Conservation (phyloP, 2,329 filamentous ascomycete species). For the Botryotinia narcissicola region DNA sequence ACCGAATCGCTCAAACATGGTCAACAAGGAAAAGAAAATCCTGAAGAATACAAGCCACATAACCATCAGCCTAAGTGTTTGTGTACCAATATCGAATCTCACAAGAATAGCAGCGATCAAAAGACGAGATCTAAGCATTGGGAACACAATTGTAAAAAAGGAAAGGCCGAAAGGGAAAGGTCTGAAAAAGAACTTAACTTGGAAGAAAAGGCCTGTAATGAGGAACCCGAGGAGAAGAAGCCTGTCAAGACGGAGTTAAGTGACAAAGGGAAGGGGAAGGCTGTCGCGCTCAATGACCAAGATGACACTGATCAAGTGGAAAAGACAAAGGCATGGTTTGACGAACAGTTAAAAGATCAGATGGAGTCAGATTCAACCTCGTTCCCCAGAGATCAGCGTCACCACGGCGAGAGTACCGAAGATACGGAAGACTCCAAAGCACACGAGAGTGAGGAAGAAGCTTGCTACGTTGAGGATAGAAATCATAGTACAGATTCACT, state of each 20-base stretch:
- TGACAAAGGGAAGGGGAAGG: background rate
- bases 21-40: background rate
- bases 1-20: background rate
- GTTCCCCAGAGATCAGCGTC: background rate
- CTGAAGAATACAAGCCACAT: background rate
- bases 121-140: conserved; percentile 11
- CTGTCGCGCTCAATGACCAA: background rate
- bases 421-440: background rate
- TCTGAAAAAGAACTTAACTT: background rate
- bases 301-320: background rate
- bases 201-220: background rate
- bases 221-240: background rate
- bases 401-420: background rate
- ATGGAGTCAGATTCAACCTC: background rate
- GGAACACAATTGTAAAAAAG: background rate
- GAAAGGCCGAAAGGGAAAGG: background rate
- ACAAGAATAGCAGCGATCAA: background rate
- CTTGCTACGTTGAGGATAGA: background rate
- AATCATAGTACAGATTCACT: background rate
- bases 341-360: background rate
- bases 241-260: background rate
- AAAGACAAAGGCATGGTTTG: conserved; percentile 13
- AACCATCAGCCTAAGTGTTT: background rate
- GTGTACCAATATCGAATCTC: background rate
- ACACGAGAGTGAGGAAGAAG: background rate